Evolutionary conservation across 139 green algal genomes (phyloP), one percentile per base, ranked within the genome.

Genomic region (Penium margaritaceum): DNA sequence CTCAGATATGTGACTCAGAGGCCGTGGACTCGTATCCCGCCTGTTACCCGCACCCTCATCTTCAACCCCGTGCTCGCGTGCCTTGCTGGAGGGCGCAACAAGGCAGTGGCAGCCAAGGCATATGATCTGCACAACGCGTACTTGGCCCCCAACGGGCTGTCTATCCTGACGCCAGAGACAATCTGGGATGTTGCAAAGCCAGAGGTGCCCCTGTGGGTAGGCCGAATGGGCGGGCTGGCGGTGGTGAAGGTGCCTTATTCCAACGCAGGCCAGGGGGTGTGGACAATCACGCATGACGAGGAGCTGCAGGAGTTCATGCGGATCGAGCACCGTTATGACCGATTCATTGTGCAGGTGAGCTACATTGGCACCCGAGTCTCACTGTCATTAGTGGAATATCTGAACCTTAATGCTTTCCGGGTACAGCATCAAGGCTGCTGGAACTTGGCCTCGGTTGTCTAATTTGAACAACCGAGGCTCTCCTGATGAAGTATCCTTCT

Each of bases 121-220:
- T 77, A 77, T 6, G 70, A 77, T 69, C 63, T 79, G 55, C 67
- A 79, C 70, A 77, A 77, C 63, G 70, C 67, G 0, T 67, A 80
- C n/a, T 34, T 77, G 66, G 46, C 63, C 0, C 33, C 63, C 21
- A 77, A 15, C 5, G 70, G 70, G 12, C 70, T 77, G 12, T 39
- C 53, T 4, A 77, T 77, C 34, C 29, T 76, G 15, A 77, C 70
- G 9, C 70, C 70, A 36, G 65, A 79, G 70, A 77, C 70, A 19
- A 77, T 77, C 36, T 77, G 70, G 67, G 70, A 77, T 79, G 70
- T 77, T 7, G 46, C 70, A 17, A 79, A 79, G 63, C 65, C 63
- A 2, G 70, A 77, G 36, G 27, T 77, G 34, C 70, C 70, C 36
- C 67, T 77, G 2, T 77, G 70, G 70, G 70, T 77, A 15, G 65